phyloP scores from a whole-genome alignment of 2,329 filamentous ascomycete genomes.

The Botrytis squamosa region DNA sequence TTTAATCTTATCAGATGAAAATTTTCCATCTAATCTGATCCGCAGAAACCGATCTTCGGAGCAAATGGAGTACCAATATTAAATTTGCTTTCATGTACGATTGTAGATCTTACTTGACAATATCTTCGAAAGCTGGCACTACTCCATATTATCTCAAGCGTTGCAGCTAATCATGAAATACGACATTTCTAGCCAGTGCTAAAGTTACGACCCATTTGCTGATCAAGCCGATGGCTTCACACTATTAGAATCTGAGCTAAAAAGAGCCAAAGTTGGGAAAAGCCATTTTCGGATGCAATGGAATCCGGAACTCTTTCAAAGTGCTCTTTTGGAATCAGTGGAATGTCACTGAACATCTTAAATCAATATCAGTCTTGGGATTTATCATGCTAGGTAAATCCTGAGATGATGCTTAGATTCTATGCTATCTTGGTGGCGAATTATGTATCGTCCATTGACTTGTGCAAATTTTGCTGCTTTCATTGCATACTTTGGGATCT shows the following conservation, averaged over 20 bases:
- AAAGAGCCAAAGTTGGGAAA: not conserved
- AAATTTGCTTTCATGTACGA: not conserved
- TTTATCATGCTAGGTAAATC: not conserved
- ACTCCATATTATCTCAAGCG: not conserved
- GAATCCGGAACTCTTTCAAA: not conserved
- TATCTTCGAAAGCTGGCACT: not conserved
- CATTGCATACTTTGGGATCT: not conserved
- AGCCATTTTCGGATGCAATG: not conserved
- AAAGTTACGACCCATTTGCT: not conserved
- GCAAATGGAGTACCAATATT: not conserved
- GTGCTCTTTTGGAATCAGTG: not conserved
- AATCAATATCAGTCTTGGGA: not conserved
- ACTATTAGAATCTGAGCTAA: not conserved
- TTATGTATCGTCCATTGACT: not conserved
- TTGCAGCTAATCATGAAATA: not conserved
- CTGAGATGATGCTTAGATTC: not conserved
- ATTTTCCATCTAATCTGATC: slow-evolving; percentile 19
- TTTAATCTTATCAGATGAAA: slow-evolving; percentile 22
- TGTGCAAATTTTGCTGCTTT: not conserved
- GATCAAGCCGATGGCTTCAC: not conserved
- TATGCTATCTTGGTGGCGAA: not conserved
- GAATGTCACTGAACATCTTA: not conserved
- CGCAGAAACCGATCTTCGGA: slow-evolving; percentile 10
- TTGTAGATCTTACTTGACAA: not conserved
- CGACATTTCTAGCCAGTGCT: not conserved